Percentiles rank a stretch among this genome's conserved stretches.
Conservation (phyloP, 208 protist genomes). For the Blastocrithidia nonstop region DNA sequence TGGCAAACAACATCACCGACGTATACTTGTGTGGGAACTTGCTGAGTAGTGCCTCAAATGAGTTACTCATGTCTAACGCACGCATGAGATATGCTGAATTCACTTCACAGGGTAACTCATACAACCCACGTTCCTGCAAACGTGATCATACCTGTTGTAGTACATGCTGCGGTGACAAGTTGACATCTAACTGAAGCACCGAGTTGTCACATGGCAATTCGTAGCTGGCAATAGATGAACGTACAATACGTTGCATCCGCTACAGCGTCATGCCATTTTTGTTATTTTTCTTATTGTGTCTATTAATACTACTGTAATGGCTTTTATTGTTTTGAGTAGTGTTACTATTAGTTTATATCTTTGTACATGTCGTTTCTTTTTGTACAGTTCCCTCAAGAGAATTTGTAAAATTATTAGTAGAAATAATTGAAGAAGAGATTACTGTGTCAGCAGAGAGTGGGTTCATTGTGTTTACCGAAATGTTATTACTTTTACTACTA, state of each 20-base stretch:
- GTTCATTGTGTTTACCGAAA: no score
- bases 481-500: no score
- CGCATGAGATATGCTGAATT: conserved; percentile 11
- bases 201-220: conserved; percentile 11
- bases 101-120: conserved; percentile 19
- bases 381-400: no score
- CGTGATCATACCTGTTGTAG: conserved; percentile 23
- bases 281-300: no score
- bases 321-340: no score
- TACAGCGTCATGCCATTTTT: no score
- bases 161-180: conserved; percentile 6
- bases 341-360: no score
- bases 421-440: no score
- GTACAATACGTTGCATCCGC: conserved; percentile 27
- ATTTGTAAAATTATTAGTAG: no score
- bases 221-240: conserved; percentile 15
- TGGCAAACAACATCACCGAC: conserved; percentile 19
- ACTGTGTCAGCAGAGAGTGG: no score
- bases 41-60: conserved; percentile 30
- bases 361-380: no score
- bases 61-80: conserved; percentile 14
- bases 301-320: no score
- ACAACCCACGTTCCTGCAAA: conserved; percentile 13
- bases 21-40: conserved; percentile 13
- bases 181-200: conserved; percentile 33